Evolutionary conservation across 495 filamentous ascomycete genomes (phyloP).

Genomic region (Tuber borchii): DNA sequence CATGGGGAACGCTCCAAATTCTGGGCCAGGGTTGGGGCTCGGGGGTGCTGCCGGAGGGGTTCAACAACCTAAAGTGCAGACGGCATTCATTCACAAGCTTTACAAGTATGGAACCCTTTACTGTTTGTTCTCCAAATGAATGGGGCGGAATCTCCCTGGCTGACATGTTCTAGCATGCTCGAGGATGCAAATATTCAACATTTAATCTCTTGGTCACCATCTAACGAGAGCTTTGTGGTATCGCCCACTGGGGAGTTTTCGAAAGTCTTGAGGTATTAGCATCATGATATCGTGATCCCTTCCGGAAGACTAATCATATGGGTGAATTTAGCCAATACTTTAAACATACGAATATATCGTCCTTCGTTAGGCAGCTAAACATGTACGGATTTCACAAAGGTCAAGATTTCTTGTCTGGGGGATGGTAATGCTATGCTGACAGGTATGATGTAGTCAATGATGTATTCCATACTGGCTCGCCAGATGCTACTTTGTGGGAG

Average conservation of each 20-base stretch:
- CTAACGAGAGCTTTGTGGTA: conserved; percentile 97
- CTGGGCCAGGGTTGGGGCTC: conserved; percentile 43
- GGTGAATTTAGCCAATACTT: conserved; percentile 69
- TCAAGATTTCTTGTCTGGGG: conserved; percentile 44
- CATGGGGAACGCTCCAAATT: conserved; percentile 44
- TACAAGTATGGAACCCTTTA: conserved; percentile 71
- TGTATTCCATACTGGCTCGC: conserved; percentile 94
- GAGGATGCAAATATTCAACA: conserved; percentile 89
- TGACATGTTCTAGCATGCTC: conserved; percentile 68
- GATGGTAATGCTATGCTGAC: conserved; percentile 12
- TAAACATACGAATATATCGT: conserved; percentile 98
- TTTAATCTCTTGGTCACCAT: conserved; percentile 88
- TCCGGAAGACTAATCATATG: conserved; percentile 30
- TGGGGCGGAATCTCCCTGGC: conserved; percentile 20
- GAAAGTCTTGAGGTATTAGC: conserved; percentile 81
- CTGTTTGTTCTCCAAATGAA: conserved; percentile 13
- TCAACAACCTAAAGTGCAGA: conserved; percentile 96
- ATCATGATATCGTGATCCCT: conserved; percentile 13
- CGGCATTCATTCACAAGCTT: conserved; percentile 98
- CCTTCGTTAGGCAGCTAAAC: conserved; percentile 94
- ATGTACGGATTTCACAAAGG: conserved; percentile 99
- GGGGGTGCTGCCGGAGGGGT: conserved; percentile 72
- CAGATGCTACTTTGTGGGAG: conserved; percentile 93
- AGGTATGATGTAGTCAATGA: conserved; percentile 67
- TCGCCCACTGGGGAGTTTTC: conserved; percentile 95